Conservation (phyloP, 306 rosid genomes). For the Dryas octopetala region DNA sequence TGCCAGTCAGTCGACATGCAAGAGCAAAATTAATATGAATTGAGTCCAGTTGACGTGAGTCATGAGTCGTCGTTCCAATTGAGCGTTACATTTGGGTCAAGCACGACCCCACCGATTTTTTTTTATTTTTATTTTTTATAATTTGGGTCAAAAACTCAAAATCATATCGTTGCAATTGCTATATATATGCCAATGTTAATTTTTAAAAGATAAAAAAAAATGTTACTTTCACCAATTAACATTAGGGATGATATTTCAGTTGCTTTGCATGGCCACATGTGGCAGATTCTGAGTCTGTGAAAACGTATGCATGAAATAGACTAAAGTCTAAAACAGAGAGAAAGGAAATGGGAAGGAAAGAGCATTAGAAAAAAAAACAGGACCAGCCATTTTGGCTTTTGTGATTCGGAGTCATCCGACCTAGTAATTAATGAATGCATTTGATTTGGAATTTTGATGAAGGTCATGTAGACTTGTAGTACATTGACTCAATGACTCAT, state of each 20-base stretch:
- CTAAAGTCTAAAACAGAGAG: neutral
- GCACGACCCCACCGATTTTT: neutral
- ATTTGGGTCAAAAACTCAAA: neutral
- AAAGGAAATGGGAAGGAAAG: slow-evolving; percentile 6
- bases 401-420: too few relatives aligned
- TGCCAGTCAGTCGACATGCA: neutral
- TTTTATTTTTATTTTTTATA: too few relatives aligned
- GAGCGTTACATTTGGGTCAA: slow-evolving; percentile 3
- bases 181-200: neutral
- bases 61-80: neutral
- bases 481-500: neutral
- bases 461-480: neutral
- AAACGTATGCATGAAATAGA: neutral
- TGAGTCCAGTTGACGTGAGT: neutral
- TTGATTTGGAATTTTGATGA: neutral
- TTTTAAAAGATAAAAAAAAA: neutral
- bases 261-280: neutral
- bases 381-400: neutral
- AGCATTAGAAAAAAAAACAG: neutral
- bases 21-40: neutral
- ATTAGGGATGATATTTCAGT: neutral
- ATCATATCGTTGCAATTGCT: neutral
- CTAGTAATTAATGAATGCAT: neutral
- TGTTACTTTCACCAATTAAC: neutral
- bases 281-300: slow-evolving; percentile 2